Evolutionary conservation across 495 filamentous ascomycete genomes (phyloP).

Genomic region (Xylaria cubensis): DNA sequence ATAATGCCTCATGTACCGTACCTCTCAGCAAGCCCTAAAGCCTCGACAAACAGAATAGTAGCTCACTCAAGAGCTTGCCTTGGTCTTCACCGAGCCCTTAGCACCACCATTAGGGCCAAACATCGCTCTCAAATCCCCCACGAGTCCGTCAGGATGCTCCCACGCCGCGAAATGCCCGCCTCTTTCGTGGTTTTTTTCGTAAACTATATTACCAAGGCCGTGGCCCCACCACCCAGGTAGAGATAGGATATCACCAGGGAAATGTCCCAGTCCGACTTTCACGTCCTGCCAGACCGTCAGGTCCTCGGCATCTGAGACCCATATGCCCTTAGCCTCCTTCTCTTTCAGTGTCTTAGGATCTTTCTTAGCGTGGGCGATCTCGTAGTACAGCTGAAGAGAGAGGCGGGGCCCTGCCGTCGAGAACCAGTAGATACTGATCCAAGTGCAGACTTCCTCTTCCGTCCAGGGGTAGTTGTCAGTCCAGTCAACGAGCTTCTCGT

Average conservation of each 20-base stretch:
- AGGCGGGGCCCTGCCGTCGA: slow-evolving; percentile 55
- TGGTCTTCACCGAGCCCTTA: slow-evolving; percentile 22
- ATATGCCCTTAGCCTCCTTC: slow-evolving; percentile 20
- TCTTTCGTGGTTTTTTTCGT: slow-evolving; percentile 54
- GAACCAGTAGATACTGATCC: slow-evolving; percentile 64
- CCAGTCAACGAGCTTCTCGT: slow-evolving; percentile 67
- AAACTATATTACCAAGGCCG: slow-evolving; percentile 61
- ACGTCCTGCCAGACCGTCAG: slow-evolving; percentile 45
- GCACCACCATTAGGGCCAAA: slow-evolving; percentile 47
- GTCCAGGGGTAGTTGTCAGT: slow-evolving; percentile 65
- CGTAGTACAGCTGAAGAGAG: slow-evolving; percentile 61
- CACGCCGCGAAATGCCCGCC: slow-evolving; percentile 72
- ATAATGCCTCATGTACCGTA: background rate
- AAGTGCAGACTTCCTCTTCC: slow-evolving; percentile 65
- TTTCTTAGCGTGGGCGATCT: slow-evolving; percentile 37
- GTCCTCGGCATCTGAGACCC: background rate
- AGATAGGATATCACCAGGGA: slow-evolving; percentile 59
- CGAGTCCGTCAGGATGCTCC: slow-evolving; percentile 62
- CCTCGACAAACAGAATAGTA: slow-evolving; percentile 13
- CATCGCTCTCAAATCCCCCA: slow-evolving; percentile 62
- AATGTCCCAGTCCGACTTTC: slow-evolving; percentile 59
- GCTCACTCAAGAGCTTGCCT: slow-evolving; percentile 1
- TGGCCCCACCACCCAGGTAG: slow-evolving; percentile 59
- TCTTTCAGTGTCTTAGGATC: background rate
- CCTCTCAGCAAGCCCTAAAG: background rate